A percentile compares a stretch with the other conserved stretches of the same genome.
phyloP scores from a whole-genome alignment of 2,329 filamentous ascomycete species.

The Alternaria sp. region DNA sequence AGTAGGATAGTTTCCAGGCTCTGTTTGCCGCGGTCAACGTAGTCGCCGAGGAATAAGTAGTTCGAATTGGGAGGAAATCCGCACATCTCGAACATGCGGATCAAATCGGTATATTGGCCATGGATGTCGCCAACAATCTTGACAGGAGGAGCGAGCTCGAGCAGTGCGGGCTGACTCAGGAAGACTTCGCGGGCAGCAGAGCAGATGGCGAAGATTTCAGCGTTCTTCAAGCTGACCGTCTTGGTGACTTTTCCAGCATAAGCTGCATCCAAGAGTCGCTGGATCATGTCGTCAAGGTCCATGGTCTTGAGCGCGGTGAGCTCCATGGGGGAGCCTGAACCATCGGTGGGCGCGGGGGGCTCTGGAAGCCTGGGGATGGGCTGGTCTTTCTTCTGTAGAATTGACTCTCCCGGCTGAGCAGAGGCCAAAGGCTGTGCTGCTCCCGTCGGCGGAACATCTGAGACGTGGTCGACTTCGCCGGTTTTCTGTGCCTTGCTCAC shows the following conservation, averaged over 20 bases:
- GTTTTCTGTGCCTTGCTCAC: slow-evolving; percentile 80
- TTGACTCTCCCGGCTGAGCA: slow-evolving; percentile 84
- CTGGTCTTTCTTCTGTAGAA: slow-evolving; percentile 81
- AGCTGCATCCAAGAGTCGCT: slow-evolving; percentile 88
- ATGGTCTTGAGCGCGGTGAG: slow-evolving; percentile 92
- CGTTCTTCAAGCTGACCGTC: slow-evolving; percentile 95
- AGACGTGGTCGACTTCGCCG: slow-evolving; percentile 93
- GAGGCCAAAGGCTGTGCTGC: slow-evolving; percentile 59
- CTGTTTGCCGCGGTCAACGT: slow-evolving; percentile 95
- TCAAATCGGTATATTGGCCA: slow-evolving; percentile 93
- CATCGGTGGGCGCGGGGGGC: slow-evolving; percentile 56
- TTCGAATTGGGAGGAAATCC: slow-evolving; percentile 92
- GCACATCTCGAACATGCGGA: slow-evolving; percentile 98
- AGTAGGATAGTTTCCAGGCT: slow-evolving; percentile 93
- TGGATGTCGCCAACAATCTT: slow-evolving; percentile 98
- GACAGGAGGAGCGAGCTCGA: slow-evolving; percentile 92
- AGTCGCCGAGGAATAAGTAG: slow-evolving; percentile 93
- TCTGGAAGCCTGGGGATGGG: slow-evolving; percentile 67
- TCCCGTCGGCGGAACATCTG: slow-evolving; percentile 82
- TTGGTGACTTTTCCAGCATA: slow-evolving; percentile 98
- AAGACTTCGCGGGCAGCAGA: slow-evolving; percentile 87
- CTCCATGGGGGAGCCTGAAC: slow-evolving; percentile 68
- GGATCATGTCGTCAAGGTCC: slow-evolving; percentile 97
- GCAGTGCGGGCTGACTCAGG: slow-evolving; percentile 85
- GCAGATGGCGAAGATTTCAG: slow-evolving; percentile 94